Base-by-base conservation (phyloP, 2,329 filamentous ascomycete genomes). In the Xylariaceae sp. region DNA sequence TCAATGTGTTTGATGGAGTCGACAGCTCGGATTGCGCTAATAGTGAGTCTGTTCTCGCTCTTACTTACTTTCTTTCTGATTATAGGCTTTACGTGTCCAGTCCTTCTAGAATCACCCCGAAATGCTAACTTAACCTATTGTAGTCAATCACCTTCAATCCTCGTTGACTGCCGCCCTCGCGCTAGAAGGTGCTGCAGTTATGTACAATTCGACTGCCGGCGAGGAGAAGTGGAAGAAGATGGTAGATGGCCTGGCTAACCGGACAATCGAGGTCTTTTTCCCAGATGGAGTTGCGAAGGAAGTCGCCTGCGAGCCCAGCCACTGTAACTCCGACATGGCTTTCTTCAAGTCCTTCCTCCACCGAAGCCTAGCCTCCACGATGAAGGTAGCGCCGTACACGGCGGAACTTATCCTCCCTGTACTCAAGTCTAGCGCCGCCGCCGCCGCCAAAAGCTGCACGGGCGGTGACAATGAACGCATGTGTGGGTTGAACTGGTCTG, bases 321-420 rank as follows among this genome's bases (percentile, higher is more conserved):
- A 58, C 2, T 86, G 84, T 73, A 79, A 80, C 67, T 73, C 77
- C 36, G 83, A 86, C 64, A 80, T 83, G 67, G 74, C 75, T 47
- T 78, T 78, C 34, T 86, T 81, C 78, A 86, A 86, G 69, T 81
- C 79, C 21, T 82, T 82, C 62, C 74, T 85, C 5, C 71, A 78
- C 23, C 80, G 82, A 45, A 83, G 78, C 73, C 67, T 78, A 55
- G 75, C 72, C 2, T 67, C 71, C 24, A 71, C 76, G 1, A 67
- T 69, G 19, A 69, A 73, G 58, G 46, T 75, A 37, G 75, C 74
- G 2, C 74, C 76, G 1, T 69, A 71, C 53, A 77, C 72, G 14
- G 59, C 61, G 29, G 65, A 65, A 24, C 62, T 58, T 8, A 73
- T 79, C 50, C 69, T 73, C 39, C 66, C 69, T 4, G 66, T 70